Evolutionary conservation across 75 land plant genomes (phyloP).

Genomic region (Gnetum montanum): DNA sequence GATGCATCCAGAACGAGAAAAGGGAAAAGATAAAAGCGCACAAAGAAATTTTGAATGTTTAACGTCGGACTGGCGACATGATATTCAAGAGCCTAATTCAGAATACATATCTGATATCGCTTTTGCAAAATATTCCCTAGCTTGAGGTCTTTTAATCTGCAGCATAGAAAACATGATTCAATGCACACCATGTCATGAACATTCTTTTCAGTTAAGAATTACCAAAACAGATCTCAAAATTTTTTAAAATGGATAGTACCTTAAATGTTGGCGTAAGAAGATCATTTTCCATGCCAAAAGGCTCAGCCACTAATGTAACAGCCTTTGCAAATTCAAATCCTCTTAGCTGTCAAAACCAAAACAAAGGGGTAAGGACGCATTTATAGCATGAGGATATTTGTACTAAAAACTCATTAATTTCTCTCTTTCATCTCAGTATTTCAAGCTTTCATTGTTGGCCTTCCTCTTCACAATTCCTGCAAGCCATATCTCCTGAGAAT

Average conservation of each 20-base stretch:
- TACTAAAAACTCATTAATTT: no score
- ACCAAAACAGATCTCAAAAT: background rate
- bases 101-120: slow-evolving; percentile 73
- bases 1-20: no score
- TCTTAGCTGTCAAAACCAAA: slow-evolving; percentile 83
- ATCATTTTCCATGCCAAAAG: slow-evolving; percentile 81
- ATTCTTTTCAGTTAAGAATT: background rate
- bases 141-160: slow-evolving; percentile 91
- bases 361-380: no score
- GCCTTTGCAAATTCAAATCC: slow-evolving; percentile 96
- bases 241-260: slow-evolving; percentile 22
- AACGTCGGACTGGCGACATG: no score
- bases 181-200: slow-evolving; percentile 1
- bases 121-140: slow-evolving; percentile 63
- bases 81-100: no score
- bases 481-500: no score
- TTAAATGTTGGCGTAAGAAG: slow-evolving; percentile 92
- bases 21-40: no score
- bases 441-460: no score
- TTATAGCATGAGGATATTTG: no score
- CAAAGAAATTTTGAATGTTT: no score
- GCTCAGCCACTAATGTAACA: slow-evolving; percentile 70
- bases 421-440: no score
- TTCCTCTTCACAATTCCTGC: no score
- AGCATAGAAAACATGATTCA: background rate